Percentiles rank a stretch among this genome's conserved stretches.
phyloP scores from a whole-genome alignment of 1,139 yeast species.

The Yamadazyma aaseri region DNA sequence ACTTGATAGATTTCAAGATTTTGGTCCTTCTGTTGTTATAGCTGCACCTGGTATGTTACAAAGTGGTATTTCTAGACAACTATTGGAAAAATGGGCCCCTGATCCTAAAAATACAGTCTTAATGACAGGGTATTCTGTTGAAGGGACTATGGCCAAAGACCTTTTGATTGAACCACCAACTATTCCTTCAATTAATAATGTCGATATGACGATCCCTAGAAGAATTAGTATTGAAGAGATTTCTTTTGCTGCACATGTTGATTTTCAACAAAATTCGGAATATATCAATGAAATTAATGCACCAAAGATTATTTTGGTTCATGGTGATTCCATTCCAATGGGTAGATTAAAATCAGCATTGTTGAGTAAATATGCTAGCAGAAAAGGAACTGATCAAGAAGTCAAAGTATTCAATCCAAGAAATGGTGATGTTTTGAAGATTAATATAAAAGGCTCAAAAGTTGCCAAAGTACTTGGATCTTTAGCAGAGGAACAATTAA shows the following conservation, averaged over 20 bases:
- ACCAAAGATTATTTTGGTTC: slow-evolving; percentile 80
- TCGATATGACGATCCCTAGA: slow-evolving; percentile 83
- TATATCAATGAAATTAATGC: slow-evolving; percentile 90
- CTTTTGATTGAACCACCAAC: slow-evolving; percentile 85
- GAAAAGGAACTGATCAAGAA: slow-evolving; percentile 85
- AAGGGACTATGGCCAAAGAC: slow-evolving; percentile 95
- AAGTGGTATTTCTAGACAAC: slow-evolving; percentile 88
- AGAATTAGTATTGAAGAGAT: slow-evolving; percentile 89
- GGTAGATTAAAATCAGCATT: slow-evolving; percentile 93
- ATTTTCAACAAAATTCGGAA: slow-evolving; percentile 87
- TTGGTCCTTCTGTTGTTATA: slow-evolving; percentile 93
- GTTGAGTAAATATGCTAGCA: slow-evolving; percentile 76
- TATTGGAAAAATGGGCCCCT: slow-evolving; percentile 95
- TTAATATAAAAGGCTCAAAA: slow-evolving; percentile 80
- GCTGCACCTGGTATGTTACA: slow-evolving; percentile 99
- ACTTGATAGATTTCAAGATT: slow-evolving; percentile 82
- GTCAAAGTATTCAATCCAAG: slow-evolving; percentile 92
- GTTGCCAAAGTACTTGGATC: slow-evolving; percentile 84
- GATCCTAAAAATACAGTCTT: slow-evolving; percentile 87
- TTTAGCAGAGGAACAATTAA: slow-evolving; percentile 57
- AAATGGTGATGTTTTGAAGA: slow-evolving; percentile 77
- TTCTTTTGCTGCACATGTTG: slow-evolving; percentile 98
- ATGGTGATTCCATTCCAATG: slow-evolving; percentile 98
- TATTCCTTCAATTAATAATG: slow-evolving; percentile 75
- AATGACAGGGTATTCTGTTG: slow-evolving; percentile 95